Conservation (phyloP, 345 rosid genomes). For the Gynandropsis gynandra region DNA sequence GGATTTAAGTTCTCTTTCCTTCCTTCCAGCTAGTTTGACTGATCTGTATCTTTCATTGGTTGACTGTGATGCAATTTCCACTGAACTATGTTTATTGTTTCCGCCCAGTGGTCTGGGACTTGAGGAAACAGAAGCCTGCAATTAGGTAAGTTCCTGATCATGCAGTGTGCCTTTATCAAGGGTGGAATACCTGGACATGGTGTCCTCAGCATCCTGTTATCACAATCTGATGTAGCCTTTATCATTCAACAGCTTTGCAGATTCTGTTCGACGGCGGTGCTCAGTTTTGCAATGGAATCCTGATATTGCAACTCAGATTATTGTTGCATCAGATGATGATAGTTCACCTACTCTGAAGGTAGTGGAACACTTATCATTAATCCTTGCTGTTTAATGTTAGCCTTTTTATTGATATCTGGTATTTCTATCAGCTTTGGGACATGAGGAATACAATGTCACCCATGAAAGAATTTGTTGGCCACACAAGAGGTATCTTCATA, state of each 20-base stretch:
- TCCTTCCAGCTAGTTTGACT: constrained; percentile 12
- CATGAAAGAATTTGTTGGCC: constrained; percentile 82
- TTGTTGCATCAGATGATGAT: constrained; percentile 98
- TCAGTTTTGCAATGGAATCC: constrained; percentile 99
- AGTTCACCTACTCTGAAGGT: constrained; percentile 76
- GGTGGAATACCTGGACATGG: background rate
- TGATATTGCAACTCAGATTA: constrained; percentile 91
- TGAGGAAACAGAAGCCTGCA: constrained; percentile 90
- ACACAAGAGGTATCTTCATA: constrained; percentile 62
- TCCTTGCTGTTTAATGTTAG: constrained; percentile 9
- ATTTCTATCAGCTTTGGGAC: constrained; percentile 88
- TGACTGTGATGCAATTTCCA: constrained; percentile 3
- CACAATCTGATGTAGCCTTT: constrained; percentile 20
- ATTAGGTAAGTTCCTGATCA: constrained; percentile 50
- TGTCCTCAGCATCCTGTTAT: background rate
- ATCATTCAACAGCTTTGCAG: constrained; percentile 63
- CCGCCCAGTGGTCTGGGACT: constrained; percentile 85
- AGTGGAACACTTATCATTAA: constrained; percentile 19
- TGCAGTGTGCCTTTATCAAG: constrained; percentile 9
- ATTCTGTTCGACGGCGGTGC: constrained; percentile 83
- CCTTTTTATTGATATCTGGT: constrained; percentile 18
- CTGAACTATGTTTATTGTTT: constrained; percentile 9
- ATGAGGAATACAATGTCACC: constrained; percentile 91
- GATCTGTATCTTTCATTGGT: background rate
- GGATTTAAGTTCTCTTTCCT: constrained; percentile 13